These are phyloP conservation scores for Hyphopichia homilentoma DNA, from an alignment of 805 yeast genomes.

Conservation along the genomic window DNA sequence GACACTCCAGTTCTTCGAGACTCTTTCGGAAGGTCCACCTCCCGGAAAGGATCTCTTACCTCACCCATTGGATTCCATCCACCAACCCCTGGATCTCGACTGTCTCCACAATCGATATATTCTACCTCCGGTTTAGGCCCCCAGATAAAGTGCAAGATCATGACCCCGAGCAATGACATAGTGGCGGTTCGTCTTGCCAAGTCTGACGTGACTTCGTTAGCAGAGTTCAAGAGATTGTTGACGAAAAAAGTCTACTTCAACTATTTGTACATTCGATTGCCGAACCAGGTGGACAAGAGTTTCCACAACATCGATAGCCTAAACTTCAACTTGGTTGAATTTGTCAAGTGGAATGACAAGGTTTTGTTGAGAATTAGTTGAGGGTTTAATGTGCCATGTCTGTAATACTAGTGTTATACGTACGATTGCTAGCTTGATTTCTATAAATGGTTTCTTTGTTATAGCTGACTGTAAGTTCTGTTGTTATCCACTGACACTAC, in stretches of 20 bases:
- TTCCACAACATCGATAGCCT: constrained; percentile 26
- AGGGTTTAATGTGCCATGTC: constrained; percentile 11
- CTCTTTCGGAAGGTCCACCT: constrained; percentile 5
- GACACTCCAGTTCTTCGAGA: neutral
- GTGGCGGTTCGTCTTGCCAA: constrained; percentile 23
- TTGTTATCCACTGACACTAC: too few relatives aligned
- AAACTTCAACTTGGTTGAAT: constrained; percentile 16
- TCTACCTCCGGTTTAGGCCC: constrained; percentile 1
- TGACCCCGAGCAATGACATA: constrained; percentile 22
- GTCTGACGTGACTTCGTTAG: constrained; percentile 14
- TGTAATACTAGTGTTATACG: too few relatives aligned
- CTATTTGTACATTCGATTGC: constrained; percentile 23
- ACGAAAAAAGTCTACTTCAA: constrained; percentile 21
- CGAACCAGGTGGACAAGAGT: constrained; percentile 11
- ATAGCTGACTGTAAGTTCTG: too few relatives aligned
- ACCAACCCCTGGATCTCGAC: neutral
- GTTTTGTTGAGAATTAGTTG: constrained; percentile 18
- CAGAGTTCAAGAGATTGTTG: constrained; percentile 23
- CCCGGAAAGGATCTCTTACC: constrained; percentile 5
- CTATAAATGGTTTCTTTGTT: too few relatives aligned
- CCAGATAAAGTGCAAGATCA: constrained; percentile 25
- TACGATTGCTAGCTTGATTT: too few relatives aligned
- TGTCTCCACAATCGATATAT: constrained; percentile 5
- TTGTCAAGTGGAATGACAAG: constrained; percentile 15
- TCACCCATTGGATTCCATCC: constrained; percentile 2